These are phyloP conservation scores for Limnomonas spitsbergensis DNA, from an alignment of 139 green algal species.

Conservation along the genomic window DNA sequence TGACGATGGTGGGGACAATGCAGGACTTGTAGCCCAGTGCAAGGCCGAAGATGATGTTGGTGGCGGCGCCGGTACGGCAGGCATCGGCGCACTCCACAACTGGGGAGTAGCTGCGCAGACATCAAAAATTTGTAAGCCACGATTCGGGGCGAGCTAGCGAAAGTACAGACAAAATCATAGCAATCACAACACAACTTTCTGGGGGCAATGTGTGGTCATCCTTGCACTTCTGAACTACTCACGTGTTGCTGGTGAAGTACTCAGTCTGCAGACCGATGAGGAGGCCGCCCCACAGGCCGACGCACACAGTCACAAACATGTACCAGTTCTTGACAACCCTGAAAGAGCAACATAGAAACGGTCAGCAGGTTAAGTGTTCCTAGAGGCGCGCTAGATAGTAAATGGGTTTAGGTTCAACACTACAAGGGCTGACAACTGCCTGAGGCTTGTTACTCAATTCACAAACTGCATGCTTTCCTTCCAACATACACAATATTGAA, in stretches of 20 bases:
- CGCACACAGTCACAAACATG: constrained; percentile 89
- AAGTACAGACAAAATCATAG: too few relatives aligned
- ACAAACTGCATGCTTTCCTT: too few relatives aligned
- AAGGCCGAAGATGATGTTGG: constrained; percentile 98
- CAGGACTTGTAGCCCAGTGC: constrained; percentile 95
- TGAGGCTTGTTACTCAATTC: too few relatives aligned
- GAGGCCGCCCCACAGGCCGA: constrained; percentile 92
- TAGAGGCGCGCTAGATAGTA: too few relatives aligned
- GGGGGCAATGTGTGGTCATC: too few relatives aligned
- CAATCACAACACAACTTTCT: too few relatives aligned
- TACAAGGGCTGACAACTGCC: too few relatives aligned
- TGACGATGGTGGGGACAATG: constrained; percentile 74
- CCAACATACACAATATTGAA: too few relatives aligned
- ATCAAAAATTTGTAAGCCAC: too few relatives aligned
- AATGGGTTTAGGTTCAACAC: too few relatives aligned
- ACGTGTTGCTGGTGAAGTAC: constrained; percentile 95
- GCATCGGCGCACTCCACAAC: constrained; percentile 83
- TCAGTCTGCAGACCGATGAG: constrained; percentile 94
- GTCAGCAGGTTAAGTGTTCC: background rate
- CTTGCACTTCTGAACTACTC: too few relatives aligned
- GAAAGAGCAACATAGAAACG: background rate
- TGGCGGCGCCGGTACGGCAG: constrained; percentile 91
- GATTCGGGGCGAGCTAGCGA: too few relatives aligned
- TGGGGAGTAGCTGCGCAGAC: constrained; percentile 9
- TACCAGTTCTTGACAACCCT: constrained; percentile 82